These are phyloP conservation scores for Rhizopogon vinicolor DNA, from an alignment of 768 basidiomycete genomes.

Conservation along the genomic window DNA sequence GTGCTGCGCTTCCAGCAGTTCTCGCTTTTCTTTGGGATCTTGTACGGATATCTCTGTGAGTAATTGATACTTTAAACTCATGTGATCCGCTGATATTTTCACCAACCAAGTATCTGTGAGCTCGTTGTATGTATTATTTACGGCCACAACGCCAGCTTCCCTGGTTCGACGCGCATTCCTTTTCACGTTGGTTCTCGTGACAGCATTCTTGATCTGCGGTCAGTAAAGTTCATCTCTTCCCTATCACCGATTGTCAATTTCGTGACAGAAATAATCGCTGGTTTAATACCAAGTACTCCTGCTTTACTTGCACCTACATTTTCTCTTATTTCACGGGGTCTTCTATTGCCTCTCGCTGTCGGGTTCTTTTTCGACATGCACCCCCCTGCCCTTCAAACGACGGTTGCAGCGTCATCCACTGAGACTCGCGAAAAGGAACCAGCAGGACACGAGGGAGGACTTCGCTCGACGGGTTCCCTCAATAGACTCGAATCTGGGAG, in stretches of 20 bases:
- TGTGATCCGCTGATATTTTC: background rate
- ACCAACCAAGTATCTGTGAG: slow-evolving; percentile 18
- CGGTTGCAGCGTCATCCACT: background rate
- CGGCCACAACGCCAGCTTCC: slow-evolving; percentile 2
- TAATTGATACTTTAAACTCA: background rate
- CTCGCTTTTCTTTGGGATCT: slow-evolving; percentile 10
- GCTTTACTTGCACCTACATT: slow-evolving; percentile 18
- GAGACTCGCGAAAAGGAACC: slow-evolving; percentile 10
- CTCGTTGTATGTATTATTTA: slow-evolving; percentile 18
- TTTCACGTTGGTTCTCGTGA: slow-evolving; percentile 12
- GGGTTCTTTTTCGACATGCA: slow-evolving; percentile 6
- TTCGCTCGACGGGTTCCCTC: background rate
- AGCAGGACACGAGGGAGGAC: background rate
- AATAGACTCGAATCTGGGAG: slow-evolving; percentile 6
- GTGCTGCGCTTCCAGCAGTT: slow-evolving; percentile 11
- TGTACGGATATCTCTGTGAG: slow-evolving; percentile 22
- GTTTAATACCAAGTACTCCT: slow-evolving; percentile 20
- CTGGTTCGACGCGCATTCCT: slow-evolving; percentile 7
- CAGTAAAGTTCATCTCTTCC: slow-evolving; percentile 3
- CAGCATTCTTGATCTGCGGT: slow-evolving; percentile 23
- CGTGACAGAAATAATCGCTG: slow-evolving; percentile 18
- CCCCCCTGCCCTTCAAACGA: background rate
- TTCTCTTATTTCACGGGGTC: slow-evolving; percentile 17
- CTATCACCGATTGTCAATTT: background rate
- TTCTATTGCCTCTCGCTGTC: slow-evolving; percentile 14